Base-by-base conservation (phyloP, 208 protist species). In the Acanthamoeba sp. region DNA sequence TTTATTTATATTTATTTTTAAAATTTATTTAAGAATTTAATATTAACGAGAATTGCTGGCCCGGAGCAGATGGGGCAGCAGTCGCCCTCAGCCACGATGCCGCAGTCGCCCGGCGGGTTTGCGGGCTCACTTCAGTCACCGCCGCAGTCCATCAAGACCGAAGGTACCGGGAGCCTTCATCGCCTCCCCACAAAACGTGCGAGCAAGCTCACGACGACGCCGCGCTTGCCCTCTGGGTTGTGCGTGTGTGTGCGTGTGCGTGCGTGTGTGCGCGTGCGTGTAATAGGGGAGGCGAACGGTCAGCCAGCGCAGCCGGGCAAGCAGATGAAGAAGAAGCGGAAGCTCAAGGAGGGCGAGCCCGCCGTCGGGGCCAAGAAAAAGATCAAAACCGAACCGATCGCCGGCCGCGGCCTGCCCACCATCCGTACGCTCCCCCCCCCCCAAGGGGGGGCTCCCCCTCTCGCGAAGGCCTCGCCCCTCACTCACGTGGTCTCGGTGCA, bases 321-420 rank as follows among this genome's bases (percentile, higher is more conserved):
- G 59, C 59, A 69, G 66, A 4, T 16, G 29, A 76, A 42, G n/a
- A 76, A 40, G 66, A 76, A 76, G 34, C 66, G 66, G 34, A 76
- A 76, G 66, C 66, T 38, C 66, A 76, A 76, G 66, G 66, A 76
- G n/a, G 52, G 52, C 52, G 66, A 76, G 66, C 66, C 66, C 32
- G 24, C 57, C 9, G 57, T 29, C 66, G 66, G 34, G 14, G 12
- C n/a, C 66, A 40, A 76, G 32, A 76, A 76, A 32, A 76, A 76
- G 66, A 76, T 76, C n/a, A 76, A 76, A 32, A 38, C 20, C 29
- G 66, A 76, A 29, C 57, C 57, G 7, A 32, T 4, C 24, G 14
- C 4, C 9, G n/a, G 32, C 16, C 32, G 24, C 9, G 2, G 66
- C 66, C n/a, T 42, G 29, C 64, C 64, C 64, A 76, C 66, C 66